Base-by-base conservation (phyloP, 2,329 filamentous ascomycete species). In the Colletotrichum cordylinicola region DNA sequence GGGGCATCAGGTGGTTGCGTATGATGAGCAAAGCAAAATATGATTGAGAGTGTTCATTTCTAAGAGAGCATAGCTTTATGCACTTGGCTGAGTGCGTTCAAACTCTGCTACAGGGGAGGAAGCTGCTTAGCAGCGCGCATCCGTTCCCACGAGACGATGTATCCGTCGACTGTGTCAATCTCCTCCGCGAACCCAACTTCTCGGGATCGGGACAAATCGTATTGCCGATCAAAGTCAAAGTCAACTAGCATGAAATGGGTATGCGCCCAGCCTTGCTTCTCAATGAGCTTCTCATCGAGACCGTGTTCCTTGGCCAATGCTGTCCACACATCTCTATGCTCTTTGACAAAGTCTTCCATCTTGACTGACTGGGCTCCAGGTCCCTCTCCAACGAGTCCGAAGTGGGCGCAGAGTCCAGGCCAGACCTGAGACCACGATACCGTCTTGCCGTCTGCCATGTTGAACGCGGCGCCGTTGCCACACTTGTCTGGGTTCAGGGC, bases 191-290 rank as follows among this genome's bases (percentile, higher is more conserved):
- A 79, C 8, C 78, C 78, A 7, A 78, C 77, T 15, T 65, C 64
- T n/a, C 48, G 72, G 15, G 29, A 43, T 16, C 60, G 13, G 35
- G 74, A 71, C 33, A 79, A 56, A 35, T 79, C 78, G n/a, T 75
- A 77, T 56, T 78, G 66, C 15, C 78, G 60, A n/a, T 79, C 75
- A 72, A 79, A 79, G 56, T 78, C 78, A 24, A 71, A 78, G 8
- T 79, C 27, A 2, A 76, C 75, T 18, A 78, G 4, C 77, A 79
- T 79, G 16, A 77, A 74, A 10, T 77, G 72, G 4, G 65, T 13
- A 8, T 65, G 62, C 2, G 35, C 16, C 78, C 78, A 77, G 1
- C 67, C 56, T 15, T 71, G 66, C 16, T 29, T 48, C 4, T 71
- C 52, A 3, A 77, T 48, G 2, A 67, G 55, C 13, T 70, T 35